A percentile compares a stretch with the other conserved stretches of the same genome.
phyloP scores from a whole-genome alignment of 257 asterid genomes.

The Sherardia arvensis region DNA sequence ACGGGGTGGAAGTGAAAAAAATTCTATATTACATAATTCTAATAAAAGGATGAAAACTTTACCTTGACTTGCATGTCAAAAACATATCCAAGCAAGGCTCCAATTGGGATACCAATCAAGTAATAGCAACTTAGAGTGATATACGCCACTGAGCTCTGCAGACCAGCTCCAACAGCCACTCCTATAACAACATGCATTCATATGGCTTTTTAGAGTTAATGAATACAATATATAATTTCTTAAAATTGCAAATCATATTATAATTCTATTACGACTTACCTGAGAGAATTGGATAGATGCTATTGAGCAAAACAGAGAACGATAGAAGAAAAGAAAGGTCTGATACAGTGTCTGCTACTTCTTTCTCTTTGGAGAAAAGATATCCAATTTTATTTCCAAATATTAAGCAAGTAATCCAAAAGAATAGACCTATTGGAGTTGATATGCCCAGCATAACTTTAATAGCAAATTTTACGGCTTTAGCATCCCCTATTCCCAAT shows the following conservation, averaged over 20 bases:
- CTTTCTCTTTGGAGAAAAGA: background rate
- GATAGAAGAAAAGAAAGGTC: constrained; percentile 55
- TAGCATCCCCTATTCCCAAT: constrained; percentile 59
- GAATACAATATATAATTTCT: too few species aligned
- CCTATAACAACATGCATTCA: constrained; percentile 26
- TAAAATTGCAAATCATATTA: too few species aligned
- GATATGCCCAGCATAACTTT: background rate
- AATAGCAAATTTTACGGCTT: constrained; percentile 46
- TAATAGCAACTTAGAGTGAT: constrained; percentile 53
- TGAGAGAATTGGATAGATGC: constrained; percentile 59
- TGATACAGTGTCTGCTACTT: constrained; percentile 24
- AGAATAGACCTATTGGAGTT: background rate
- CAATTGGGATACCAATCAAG: constrained; percentile 51
- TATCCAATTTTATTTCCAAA: background rate
- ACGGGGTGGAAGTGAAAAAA: too few species aligned
- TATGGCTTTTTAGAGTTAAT: too few species aligned
- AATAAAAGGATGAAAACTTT: too few species aligned
- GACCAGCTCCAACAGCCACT: constrained; percentile 66
- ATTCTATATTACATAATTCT: too few species aligned
- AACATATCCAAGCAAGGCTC: constrained; percentile 44
- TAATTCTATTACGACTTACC: too few species aligned
- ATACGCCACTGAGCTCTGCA: constrained; percentile 54
- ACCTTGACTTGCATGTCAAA: constrained; percentile 44
- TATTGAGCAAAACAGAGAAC: constrained; percentile 52
- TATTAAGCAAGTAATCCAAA: background rate